Conservation (phyloP, 176 grass and related monocot genomes). For the Thalia dealbata region DNA sequence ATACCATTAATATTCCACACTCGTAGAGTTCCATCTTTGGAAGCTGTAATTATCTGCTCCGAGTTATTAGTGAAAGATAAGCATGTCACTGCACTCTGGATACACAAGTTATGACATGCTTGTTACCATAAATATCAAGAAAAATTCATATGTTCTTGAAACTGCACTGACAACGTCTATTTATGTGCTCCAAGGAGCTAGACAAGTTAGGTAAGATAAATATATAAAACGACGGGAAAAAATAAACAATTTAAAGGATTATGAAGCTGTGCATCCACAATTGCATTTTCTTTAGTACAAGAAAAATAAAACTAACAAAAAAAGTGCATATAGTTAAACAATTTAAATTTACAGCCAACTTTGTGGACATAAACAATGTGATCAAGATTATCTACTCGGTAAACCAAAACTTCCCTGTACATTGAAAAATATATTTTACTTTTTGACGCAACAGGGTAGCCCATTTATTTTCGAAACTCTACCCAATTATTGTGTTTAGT, state of each 20-base stretch:
- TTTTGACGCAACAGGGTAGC: no score
- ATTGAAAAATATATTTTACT: no score
- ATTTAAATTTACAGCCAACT: background rate
- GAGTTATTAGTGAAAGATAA: slow-evolving; percentile 73
- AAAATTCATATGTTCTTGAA: background rate
- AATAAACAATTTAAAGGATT: no score
- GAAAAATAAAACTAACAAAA: background rate
- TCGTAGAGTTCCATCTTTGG: slow-evolving; percentile 82
- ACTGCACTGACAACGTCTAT: background rate
- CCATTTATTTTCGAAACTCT: background rate
- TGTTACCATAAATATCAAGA: background rate
- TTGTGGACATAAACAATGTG: background rate
- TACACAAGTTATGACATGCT: background rate
- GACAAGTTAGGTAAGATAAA: background rate
- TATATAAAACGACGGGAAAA: background rate
- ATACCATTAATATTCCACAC: slow-evolving; percentile 98
- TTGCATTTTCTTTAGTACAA: background rate
- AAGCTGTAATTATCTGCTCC: slow-evolving; percentile 80
- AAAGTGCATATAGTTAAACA: background rate
- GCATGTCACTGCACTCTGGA: slow-evolving; percentile 80
- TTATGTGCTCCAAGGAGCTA: background rate
- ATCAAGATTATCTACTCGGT: background rate
- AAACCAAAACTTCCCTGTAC: no score
- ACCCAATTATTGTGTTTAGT: background rate
- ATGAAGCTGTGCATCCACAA: no score